A percentile compares a stretch with the other conserved stretches of the same genome.
Conservation (phyloP, 1,284 basidiomycete species). For the Heterobasidion occidentale region DNA sequence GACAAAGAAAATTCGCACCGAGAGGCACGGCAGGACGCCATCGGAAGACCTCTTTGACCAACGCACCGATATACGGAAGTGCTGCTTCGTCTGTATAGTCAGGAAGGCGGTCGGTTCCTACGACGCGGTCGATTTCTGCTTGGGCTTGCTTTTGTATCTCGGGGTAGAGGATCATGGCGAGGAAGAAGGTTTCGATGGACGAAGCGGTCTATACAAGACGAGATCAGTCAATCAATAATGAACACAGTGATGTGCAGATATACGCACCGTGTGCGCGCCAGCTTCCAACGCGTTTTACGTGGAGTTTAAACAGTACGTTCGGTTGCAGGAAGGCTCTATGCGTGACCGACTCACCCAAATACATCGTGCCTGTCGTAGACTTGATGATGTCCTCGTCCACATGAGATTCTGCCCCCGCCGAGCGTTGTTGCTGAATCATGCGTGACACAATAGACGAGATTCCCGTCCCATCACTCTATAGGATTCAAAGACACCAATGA, state of each 20-base stretch:
- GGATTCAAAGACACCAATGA: not conserved
- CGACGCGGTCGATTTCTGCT: constrained; percentile 14
- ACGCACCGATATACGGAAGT: constrained; percentile 13
- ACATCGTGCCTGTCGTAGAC: not conserved
- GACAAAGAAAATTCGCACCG: not conserved
- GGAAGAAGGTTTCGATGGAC: constrained; percentile 12
- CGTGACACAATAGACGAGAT: not conserved
- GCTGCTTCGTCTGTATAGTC: constrained; percentile 8
- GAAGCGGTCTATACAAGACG: constrained; percentile 13
- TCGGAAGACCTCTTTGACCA: constrained; percentile 15
- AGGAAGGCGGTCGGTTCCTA: constrained; percentile 13
- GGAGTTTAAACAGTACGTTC: not conserved
- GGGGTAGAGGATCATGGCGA: constrained; percentile 18
- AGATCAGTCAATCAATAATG: no score
- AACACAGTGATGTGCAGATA: no score
- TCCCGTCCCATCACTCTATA: not conserved
- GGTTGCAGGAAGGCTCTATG: not conserved
- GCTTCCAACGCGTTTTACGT: not conserved
- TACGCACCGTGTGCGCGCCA: not conserved
- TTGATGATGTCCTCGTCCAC: not conserved
- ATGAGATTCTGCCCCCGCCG: no score
- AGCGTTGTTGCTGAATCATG: not conserved
- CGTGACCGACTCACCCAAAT: constrained; percentile 6
- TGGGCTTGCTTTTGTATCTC: constrained; percentile 19
- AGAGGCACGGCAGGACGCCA: constrained; percentile 13